A percentile compares a stretch with the other conserved stretches of the same genome.
These are phyloP conservation scores for Astrothelium subdiscretum DNA, from an alignment of 495 filamentous ascomycete genomes.

Conservation along the genomic window DNA sequence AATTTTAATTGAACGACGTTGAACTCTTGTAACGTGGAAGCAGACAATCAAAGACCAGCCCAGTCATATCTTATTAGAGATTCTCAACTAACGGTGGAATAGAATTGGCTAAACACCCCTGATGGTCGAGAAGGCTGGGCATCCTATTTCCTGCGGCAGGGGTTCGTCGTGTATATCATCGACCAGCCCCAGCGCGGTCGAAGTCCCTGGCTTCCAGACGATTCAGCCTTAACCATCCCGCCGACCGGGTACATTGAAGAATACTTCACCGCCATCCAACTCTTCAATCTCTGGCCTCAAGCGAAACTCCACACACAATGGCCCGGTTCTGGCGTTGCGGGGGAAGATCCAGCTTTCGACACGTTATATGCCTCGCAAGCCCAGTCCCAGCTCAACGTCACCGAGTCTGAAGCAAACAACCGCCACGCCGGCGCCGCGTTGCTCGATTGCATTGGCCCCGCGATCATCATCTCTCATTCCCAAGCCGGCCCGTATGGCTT, in stretches of 20 bases:
- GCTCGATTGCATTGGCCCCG: slow-evolving; percentile 24
- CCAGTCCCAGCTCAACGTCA: slow-evolving; percentile 17
- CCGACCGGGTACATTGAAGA: slow-evolving; percentile 28
- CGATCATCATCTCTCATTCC: slow-evolving; percentile 25
- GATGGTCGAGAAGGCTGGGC: slow-evolving; percentile 39
- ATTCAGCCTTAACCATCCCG: slow-evolving; percentile 23
- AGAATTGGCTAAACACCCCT: slow-evolving; percentile 34
- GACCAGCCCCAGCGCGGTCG: slow-evolving; percentile 37
- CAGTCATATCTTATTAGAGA: too few relatives aligned
- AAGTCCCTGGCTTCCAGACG: slow-evolving; percentile 26
- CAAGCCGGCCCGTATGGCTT: slow-evolving; percentile 25
- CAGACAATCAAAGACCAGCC: too few relatives aligned
- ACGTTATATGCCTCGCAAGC: slow-evolving; percentile 27
- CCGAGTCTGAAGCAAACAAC: slow-evolving; percentile 16
- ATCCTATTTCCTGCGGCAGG: slow-evolving; percentile 34
- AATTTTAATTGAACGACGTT: too few relatives aligned
- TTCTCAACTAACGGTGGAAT: slow-evolving; percentile 16
- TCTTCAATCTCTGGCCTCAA: slow-evolving; percentile 33
- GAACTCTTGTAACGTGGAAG: too few relatives aligned
- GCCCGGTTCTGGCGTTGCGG: slow-evolving; percentile 33
- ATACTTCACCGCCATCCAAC: slow-evolving; percentile 31
- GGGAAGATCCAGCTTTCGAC: slow-evolving; percentile 36
- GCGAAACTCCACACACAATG: slow-evolving; percentile 38
- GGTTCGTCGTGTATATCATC: slow-evolving; percentile 35
- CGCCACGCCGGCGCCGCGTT: slow-evolving; percentile 21